phyloP scores from a whole-genome alignment of 371 early-diverging fungal species.

The Paraphysoderma sedebokerense region DNA sequence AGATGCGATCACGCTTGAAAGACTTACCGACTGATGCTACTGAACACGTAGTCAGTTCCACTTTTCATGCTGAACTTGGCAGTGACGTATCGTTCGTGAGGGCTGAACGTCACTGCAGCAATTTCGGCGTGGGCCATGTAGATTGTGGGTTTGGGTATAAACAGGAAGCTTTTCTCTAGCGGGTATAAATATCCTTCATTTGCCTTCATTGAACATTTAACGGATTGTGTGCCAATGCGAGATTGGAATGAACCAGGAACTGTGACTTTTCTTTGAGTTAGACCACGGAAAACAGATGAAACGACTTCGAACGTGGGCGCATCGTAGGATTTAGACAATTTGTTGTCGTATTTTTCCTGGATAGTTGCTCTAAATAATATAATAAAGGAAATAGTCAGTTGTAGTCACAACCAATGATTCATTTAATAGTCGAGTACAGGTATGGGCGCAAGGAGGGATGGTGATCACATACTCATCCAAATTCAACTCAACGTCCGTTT shows the following conservation, averaged over 20 bases:
- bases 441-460: not conserved
- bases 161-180: slow-evolving; percentile 78
- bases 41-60: slow-evolving; percentile 65
- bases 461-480: slow-evolving; percentile 39
- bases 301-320: slow-evolving; percentile 78
- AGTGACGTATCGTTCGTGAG: slow-evolving; percentile 43
- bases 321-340: slow-evolving; percentile 72
- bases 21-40: slow-evolving; percentile 50
- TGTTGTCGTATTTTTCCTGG: slow-evolving; percentile 50
- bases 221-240: slow-evolving; percentile 18
- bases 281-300: slow-evolving; percentile 70
- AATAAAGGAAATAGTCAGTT: not conserved
- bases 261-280: slow-evolving; percentile 64
- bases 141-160: slow-evolving; percentile 90
- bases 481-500: slow-evolving; percentile 65
- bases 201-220: slow-evolving; percentile 96
- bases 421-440: not conserved
- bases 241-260: slow-evolving; percentile 42
- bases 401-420: slow-evolving; percentile 4
- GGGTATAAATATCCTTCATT: slow-evolving; percentile 95
- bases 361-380: slow-evolving; percentile 19
- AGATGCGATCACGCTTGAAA: not conserved
- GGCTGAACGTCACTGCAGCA: slow-evolving; percentile 68
- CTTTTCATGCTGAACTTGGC: slow-evolving; percentile 73
- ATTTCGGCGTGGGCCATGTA: slow-evolving; percentile 77